A percentile compares a stretch with the other conserved stretches of the same genome.
Evolutionary conservation across 805 yeast species (phyloP).

Genomic region (Clavispora fructus): DNA sequence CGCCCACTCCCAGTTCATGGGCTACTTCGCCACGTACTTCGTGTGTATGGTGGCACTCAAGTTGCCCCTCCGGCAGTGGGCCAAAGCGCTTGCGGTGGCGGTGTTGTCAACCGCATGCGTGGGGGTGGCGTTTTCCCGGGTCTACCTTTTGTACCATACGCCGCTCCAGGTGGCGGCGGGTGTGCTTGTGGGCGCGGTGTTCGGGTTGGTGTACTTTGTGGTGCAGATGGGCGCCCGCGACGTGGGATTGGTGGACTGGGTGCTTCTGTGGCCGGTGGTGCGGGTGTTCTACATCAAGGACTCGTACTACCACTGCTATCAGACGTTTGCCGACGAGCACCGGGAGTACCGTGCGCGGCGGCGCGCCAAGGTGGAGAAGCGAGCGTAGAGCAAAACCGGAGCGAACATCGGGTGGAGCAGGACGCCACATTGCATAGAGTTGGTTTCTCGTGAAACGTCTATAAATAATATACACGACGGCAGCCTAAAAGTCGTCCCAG

Average conservation of each 20-base stretch:
- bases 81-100: conserved; percentile 22
- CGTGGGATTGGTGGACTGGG: conserved; percentile 62
- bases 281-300: conserved; percentile 54
- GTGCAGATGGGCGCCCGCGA: conserved; percentile 53
- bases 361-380: neutral
- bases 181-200: conserved; percentile 49
- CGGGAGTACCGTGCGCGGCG: neutral
- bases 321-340: conserved; percentile 43
- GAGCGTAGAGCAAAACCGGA: no score
- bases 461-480: neutral
- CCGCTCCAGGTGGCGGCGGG: conserved; percentile 73
- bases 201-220: conserved; percentile 57
- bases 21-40: conserved; percentile 64
- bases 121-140: conserved; percentile 63
- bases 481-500: conserved; percentile 59
- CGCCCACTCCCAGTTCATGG: conserved; percentile 96
- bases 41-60: conserved; percentile 43
- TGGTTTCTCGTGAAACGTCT: neutral
- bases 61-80: conserved; percentile 13
- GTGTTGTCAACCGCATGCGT: conserved; percentile 23
- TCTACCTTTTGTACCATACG: conserved; percentile 75
- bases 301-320: conserved; percentile 46
- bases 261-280: conserved; percentile 53
- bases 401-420: no score
- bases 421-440: neutral